A percentile compares a stretch with the other conserved stretches of the same genome.
These are phyloP conservation scores for Tulasnella sp. DNA, from an alignment of 768 basidiomycete genomes.

Conservation along the genomic window DNA sequence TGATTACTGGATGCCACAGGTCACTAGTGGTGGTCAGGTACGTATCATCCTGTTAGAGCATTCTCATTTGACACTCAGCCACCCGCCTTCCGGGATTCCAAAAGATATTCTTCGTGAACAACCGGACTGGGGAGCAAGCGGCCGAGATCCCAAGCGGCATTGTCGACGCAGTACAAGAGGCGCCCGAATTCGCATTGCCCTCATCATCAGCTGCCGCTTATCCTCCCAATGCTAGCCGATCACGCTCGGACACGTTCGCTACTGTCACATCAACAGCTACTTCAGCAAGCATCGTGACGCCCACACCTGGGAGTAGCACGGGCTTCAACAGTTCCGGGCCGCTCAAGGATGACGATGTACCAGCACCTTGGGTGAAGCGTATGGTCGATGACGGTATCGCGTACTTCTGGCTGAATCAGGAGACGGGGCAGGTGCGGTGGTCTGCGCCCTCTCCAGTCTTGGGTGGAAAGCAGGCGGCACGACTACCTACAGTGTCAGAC, in stretches of 20 bases:
- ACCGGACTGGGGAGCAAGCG: conserved; percentile 32
- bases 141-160: conserved; percentile 8
- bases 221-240: neutral
- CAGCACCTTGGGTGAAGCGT: conserved; percentile 74
- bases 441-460: conserved; percentile 35
- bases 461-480: neutral
- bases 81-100: neutral
- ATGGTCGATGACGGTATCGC: conserved; percentile 74
- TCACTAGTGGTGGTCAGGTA: conserved; percentile 75
- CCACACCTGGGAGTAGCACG: neutral
- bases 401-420: conserved; percentile 67
- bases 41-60: neutral
- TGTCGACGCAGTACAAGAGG: neutral
- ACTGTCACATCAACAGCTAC: neutral
- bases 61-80: neutral
- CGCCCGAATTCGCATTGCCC: neutral
- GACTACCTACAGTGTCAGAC: conserved; percentile 3
- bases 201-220: neutral
- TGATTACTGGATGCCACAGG: conserved; percentile 87
- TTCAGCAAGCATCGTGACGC: conserved; percentile 1
- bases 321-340: neutral
- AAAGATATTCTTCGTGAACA: conserved; percentile 93
- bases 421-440: conserved; percentile 59
- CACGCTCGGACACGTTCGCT: conserved; percentile 10
- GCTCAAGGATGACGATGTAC: conserved; percentile 22